Evolutionary conservation across 2,329 filamentous ascomycete genomes (phyloP), one percentile per base, ranked within the genome.

Genomic region (Talaromyces sp.): DNA sequence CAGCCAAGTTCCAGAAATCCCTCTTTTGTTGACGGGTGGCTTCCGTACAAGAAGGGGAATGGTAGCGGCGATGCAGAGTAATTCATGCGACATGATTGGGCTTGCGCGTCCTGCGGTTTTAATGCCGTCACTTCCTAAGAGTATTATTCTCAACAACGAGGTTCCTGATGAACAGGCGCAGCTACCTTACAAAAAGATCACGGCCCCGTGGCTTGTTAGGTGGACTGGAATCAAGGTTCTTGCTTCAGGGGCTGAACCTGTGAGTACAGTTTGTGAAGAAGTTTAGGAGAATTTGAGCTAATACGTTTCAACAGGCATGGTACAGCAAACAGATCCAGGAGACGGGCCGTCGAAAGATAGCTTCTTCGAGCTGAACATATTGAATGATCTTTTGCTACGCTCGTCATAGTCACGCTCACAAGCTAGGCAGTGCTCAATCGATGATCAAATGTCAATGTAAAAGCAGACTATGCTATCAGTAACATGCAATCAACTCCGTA

Each of bases 21-120:
- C 82, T 0, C 73, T 87, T 37, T 83, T 87, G 78, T 81, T 90
- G 3, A 89, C 86, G 0, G 88, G 88, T 3, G 88, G 88, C 0
- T 88, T 90, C 73, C 82, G 86, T 1, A 84, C 81, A 0, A 76
- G 82, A 2, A 72, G 73, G 0, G 84, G 81, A 2, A 85, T 85
- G 75, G 79, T 82, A 27, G 75, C 78, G 7, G 83, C 83, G 11
- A 70, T 86, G 6, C 65, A 75, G 5, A 77, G 77, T 11, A 78
- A 79, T 0, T 80, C 77, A 2, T 84, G 82, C 67, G 80, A 85
- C 65, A 67, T 85, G 70, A 76, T 85, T 22, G 83, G 83, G 0
- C 74, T 85, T 24, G 82, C 76, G 0, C 73, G 83, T 37, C 79
- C 82, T 0, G 80, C 81, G 0, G 78, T 80, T 13, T 68, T 84